A percentile compares a stretch with the other conserved stretches of the same genome.
Evolutionary conservation across 371 early-diverging fungal genomes (phyloP).

Genomic region (Syncephalis plumigaleata): DNA sequence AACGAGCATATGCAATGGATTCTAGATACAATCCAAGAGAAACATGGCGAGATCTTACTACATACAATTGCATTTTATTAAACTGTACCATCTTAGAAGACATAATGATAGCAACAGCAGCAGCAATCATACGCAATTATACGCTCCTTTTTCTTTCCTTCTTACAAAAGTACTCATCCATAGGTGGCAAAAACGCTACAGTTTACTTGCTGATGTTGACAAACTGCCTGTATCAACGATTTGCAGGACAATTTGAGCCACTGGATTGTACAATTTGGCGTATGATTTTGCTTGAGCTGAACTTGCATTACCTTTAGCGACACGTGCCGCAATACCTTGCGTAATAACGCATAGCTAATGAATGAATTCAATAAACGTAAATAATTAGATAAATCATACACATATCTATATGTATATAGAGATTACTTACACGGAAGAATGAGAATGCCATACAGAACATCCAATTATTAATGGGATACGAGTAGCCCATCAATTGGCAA

Average conservation of each 20-base stretch:
- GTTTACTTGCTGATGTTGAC: no score
- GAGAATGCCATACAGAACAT: conserved; percentile 35
- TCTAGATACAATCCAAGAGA: conserved; percentile 48
- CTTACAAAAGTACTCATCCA: no score
- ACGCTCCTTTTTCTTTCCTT: no score
- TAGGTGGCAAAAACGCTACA: no score
- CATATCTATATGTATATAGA: no score
- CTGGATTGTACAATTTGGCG: conserved; percentile 14
- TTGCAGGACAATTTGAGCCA: background rate
- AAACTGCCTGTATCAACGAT: background rate
- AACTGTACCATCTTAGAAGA: background rate
- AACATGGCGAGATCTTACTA: conserved; percentile 31
- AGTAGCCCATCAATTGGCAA: conserved; percentile 23
- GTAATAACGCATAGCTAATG: conserved; percentile 47
- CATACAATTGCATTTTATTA: conserved; percentile 44
- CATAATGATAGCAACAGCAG: no score
- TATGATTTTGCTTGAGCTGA: conserved; percentile 46
- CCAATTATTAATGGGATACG: conserved; percentile 55
- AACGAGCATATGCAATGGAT: conserved; percentile 71
- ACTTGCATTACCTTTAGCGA: conserved; percentile 69
- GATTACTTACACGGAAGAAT: conserved; percentile 45
- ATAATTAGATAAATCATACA: background rate
- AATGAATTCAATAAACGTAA: background rate
- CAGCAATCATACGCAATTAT: no score
- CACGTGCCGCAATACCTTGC: conserved; percentile 81